Base-by-base conservation (phyloP, 169 alveolate species). In the Besnoitia besnoiti region DNA sequence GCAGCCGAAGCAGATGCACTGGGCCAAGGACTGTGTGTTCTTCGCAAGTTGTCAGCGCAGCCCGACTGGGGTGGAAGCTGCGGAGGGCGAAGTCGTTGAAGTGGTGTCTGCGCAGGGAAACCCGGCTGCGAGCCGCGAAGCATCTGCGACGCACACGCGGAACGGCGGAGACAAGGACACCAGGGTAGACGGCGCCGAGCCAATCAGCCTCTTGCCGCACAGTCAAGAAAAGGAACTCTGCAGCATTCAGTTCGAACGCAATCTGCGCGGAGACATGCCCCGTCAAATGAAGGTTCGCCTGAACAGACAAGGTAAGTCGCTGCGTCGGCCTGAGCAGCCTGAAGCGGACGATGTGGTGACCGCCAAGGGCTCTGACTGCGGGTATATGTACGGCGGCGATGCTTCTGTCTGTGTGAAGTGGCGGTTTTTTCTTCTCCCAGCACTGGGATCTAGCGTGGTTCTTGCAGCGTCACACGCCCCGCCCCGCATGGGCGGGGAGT, bases 221-320 rank as follows among this genome's bases (percentile, higher is more conserved):
- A 37, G 40, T 10, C 50, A 77, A 24, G 87, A 77, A 21, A 35
- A 24, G 40, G 87, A 77, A 24, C 87, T 39, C 5, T 77, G 90
- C 59, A 42, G 42, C 0, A 82, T 93, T 33, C 85, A 92, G 33
- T 93, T 89, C 85, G 92, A 82, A 62, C 82, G 89, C 76, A 93
- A 93, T 49, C 75, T 93, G 35, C 89, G 90, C 33, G 95, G 95
- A 19, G 95, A 93, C 67, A 21, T 84, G 88, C 95, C 95, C 49
- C 76, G 90, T 0, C 76, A 85, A 27, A 85, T 85, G 50, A 33
- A 4, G 55, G 90, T 85, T 55, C 44, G 39, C 33, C 76, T 85
- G 46, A 35, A 51, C 40, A n/a, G 90, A 35, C 61, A 85, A 27
- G 79, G 90, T 85, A n/a, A 35, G 90, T 37, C 35, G 8, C 51